These are phyloP conservation scores for Pseudomassariella vexata DNA, from an alignment of 2,329 filamentous ascomycete species.

Conservation along the genomic window DNA sequence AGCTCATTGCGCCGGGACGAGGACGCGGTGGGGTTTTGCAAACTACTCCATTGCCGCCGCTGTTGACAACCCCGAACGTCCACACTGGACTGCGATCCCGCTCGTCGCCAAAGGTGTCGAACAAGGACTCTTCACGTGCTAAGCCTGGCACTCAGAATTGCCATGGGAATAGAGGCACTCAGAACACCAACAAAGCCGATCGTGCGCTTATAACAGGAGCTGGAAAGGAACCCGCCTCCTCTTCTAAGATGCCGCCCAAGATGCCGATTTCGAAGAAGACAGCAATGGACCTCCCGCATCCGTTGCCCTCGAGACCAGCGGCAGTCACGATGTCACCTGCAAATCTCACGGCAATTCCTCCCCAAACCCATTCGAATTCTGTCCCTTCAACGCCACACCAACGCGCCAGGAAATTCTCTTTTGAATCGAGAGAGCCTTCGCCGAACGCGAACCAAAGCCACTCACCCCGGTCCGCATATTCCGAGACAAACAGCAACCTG, in stretches of 20 bases:
- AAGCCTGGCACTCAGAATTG: constrained; percentile 47
- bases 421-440: constrained; percentile 72
- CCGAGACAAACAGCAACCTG: constrained; percentile 74
- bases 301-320: constrained; percentile 14
- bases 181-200: constrained; percentile 52
- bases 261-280: constrained; percentile 21
- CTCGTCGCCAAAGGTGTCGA: constrained; percentile 55
- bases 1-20: constrained; percentile 53
- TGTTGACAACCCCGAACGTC: constrained; percentile 49
- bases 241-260: constrained; percentile 44
- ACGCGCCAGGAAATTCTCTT: constrained; percentile 75
- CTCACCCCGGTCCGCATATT: constrained; percentile 85
- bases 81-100: constrained; percentile 52
- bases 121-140: constrained; percentile 40
- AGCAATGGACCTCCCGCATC: constrained; percentile 6
- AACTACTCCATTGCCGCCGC: constrained; percentile 47
- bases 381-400: constrained; percentile 92
- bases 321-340: constrained; percentile 33
- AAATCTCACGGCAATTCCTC: constrained; percentile 40
- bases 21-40: constrained; percentile 49
- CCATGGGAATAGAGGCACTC: constrained; percentile 60
- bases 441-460: constrained; percentile 71
- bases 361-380: constrained; percentile 66
- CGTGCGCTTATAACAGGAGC: constrained; percentile 57
- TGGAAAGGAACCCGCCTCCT: constrained; percentile 41